These are phyloP conservation scores for Beauveria bassiana DNA, from an alignment of 2,329 filamentous ascomycete genomes.

Conservation along the genomic window DNA sequence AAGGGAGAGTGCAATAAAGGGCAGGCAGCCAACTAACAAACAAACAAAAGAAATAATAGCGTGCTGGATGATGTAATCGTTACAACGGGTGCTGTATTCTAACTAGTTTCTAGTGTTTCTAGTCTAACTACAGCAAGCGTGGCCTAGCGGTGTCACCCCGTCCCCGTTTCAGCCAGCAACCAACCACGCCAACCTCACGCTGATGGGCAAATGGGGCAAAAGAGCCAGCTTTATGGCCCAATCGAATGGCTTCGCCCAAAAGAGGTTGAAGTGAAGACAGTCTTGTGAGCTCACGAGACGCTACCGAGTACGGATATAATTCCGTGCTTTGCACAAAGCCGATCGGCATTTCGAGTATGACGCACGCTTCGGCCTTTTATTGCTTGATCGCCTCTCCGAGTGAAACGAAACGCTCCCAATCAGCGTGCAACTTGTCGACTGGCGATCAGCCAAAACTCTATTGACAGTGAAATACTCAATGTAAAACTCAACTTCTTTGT, in stretches of 20 bases:
- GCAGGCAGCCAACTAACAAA: too few relatives aligned
- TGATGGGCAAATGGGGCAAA: constrained; percentile 8
- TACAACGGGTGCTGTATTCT: not conserved
- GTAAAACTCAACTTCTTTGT: too few relatives aligned
- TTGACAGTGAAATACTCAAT: not conserved
- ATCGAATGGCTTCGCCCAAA: not conserved
- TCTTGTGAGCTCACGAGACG: too few relatives aligned
- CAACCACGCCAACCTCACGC: not conserved
- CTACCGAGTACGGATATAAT: not conserved
- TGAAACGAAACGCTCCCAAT: not conserved
- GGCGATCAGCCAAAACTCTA: not conserved
- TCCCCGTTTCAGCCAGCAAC: constrained; percentile 3
- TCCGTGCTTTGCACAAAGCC: not conserved
- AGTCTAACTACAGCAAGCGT: not conserved
- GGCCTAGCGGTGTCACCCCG: not conserved
- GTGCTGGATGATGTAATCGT: not conserved
- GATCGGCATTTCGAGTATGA: too few relatives aligned
- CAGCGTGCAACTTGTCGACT: not conserved
- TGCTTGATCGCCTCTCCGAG: not conserved
- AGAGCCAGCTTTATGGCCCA: not conserved
- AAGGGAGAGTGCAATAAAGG: not conserved
- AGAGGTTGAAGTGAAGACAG: not conserved
- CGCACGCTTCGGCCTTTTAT: too few relatives aligned
- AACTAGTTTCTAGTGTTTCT: not conserved
- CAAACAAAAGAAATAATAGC: not conserved